phyloP scores from a whole-genome alignment of 192 early-diverging fungal genomes.

The Pilaira anomala region DNA sequence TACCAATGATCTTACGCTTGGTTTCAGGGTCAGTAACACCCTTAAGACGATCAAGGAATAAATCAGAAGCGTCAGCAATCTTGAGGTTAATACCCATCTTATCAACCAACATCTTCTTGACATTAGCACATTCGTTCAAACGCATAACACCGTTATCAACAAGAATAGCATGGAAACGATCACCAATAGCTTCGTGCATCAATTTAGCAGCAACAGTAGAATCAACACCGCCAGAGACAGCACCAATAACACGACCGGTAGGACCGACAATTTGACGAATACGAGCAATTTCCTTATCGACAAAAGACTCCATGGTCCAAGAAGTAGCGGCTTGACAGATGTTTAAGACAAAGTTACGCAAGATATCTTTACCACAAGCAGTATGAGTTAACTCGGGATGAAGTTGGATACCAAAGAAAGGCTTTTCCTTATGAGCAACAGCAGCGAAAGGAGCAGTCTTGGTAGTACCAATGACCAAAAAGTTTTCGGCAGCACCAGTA shows the following conservation, averaged over 20 bases:
- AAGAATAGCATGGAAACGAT: slow-evolving; percentile 96
- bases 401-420: slow-evolving; percentile 95
- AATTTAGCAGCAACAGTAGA: slow-evolving; percentile 94
- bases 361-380: slow-evolving; percentile 70
- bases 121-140: slow-evolving; percentile 86
- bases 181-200: slow-evolving; percentile 97
- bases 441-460: slow-evolving; percentile 87
- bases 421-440: slow-evolving; percentile 74
- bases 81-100: slow-evolving; percentile 96
- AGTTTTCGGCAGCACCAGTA: slow-evolving; percentile 72
- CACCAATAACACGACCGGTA: slow-evolving; percentile 91
- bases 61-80: slow-evolving; percentile 81
- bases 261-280: slow-evolving; percentile 90
- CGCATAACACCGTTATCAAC: slow-evolving; percentile 99
- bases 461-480: slow-evolving; percentile 84
- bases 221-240: slow-evolving; percentile 96
- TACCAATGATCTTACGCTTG: slow-evolving; percentile 99
- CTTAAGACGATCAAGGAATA: slow-evolving; percentile 82
- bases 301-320: slow-evolving; percentile 98
- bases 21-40: slow-evolving; percentile 93
- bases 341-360: slow-evolving; percentile 92
- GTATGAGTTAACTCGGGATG: slow-evolving; percentile 99
- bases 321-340: slow-evolving; percentile 80
- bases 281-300: slow-evolving; percentile 96
- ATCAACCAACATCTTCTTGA: slow-evolving; percentile 80